These are phyloP conservation scores for Elaphomyces granulatus DNA, from an alignment of 495 filamentous ascomycete species.

Conservation along the genomic window DNA sequence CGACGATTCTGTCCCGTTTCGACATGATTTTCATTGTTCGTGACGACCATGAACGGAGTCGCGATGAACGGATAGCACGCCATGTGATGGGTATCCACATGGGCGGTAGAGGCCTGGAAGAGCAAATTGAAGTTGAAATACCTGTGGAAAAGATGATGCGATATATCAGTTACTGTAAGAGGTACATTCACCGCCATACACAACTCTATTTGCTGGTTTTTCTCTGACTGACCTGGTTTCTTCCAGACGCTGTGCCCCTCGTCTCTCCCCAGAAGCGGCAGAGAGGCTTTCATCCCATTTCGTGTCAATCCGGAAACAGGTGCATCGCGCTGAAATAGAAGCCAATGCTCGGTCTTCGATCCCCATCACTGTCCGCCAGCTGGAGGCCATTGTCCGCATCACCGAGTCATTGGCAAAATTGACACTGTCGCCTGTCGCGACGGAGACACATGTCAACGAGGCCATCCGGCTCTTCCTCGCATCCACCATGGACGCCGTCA, in stretches of 20 bases:
- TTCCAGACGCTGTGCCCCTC: slow-evolving; percentile 72
- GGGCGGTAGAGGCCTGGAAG: slow-evolving; percentile 73
- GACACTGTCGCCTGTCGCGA: slow-evolving; percentile 67
- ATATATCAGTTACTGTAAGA: slow-evolving; percentile 95
- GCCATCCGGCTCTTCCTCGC: slow-evolving; percentile 96
- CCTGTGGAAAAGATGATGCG: slow-evolving; percentile 94
- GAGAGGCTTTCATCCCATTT: slow-evolving; percentile 98
- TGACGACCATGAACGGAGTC: slow-evolving; percentile 78
- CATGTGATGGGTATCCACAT: slow-evolving; percentile 98
- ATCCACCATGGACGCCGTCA: slow-evolving; percentile 94
- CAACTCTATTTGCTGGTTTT: not conserved
- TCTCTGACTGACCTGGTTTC: not conserved
- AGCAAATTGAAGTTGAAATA: slow-evolving; percentile 72
- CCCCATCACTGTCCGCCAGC: slow-evolving; percentile 93
- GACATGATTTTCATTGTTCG: slow-evolving; percentile 99
- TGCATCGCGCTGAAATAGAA: slow-evolving; percentile 77
- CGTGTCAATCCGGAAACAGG: slow-evolving; percentile 86
- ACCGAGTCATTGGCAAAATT: slow-evolving; percentile 93
- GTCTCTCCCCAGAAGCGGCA: slow-evolving; percentile 79
- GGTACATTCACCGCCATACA: slow-evolving; percentile 40
- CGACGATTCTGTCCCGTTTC: slow-evolving; percentile 94
- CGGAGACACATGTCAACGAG: slow-evolving; percentile 88
- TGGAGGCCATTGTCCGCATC: slow-evolving; percentile 95
- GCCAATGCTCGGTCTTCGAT: slow-evolving; percentile 81
- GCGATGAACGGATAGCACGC: slow-evolving; percentile 87